Evolutionary conservation across 345 rosid genomes (phyloP).

Genomic region (Schrenkiella parvula): DNA sequence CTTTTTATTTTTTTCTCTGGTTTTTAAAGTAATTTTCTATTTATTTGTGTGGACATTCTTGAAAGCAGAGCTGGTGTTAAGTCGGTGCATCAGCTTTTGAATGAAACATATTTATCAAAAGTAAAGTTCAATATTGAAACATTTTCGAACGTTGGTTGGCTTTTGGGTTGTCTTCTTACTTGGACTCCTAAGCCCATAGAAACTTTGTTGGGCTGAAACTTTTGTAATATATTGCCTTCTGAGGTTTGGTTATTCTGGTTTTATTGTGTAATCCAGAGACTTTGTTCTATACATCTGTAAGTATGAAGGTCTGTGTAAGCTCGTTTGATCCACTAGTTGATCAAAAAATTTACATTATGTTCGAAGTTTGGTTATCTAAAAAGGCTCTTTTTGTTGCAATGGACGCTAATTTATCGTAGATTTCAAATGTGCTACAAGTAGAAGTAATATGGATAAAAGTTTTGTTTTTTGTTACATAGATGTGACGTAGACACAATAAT

Average conservation of each 20-base stretch:
- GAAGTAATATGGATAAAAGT: no score
- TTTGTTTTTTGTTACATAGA: no score
- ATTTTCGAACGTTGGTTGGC: constrained; percentile 7
- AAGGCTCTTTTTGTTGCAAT: not conserved
- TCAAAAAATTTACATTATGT: not conserved
- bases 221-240: not conserved
- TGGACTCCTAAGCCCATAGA: constrained; percentile 12
- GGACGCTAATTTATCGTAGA: not conserved
- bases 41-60: constrained; percentile 26
- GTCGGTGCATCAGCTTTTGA: constrained; percentile 35
- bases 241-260: not conserved
- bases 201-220: constrained; percentile 6
- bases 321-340: not conserved
- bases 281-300: not conserved
- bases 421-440: not conserved
- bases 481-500: no score
- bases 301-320: not conserved
- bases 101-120: not conserved
- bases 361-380: not conserved
- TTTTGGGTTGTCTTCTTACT: constrained; percentile 11
- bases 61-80: constrained; percentile 22
- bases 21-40: not conserved
- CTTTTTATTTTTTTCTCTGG: not conserved
- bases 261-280: not conserved
- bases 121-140: not conserved